Evolutionary conservation across 2,329 filamentous ascomycete genomes (phyloP).

Genomic region (Paracamarosporium sp.): DNA sequence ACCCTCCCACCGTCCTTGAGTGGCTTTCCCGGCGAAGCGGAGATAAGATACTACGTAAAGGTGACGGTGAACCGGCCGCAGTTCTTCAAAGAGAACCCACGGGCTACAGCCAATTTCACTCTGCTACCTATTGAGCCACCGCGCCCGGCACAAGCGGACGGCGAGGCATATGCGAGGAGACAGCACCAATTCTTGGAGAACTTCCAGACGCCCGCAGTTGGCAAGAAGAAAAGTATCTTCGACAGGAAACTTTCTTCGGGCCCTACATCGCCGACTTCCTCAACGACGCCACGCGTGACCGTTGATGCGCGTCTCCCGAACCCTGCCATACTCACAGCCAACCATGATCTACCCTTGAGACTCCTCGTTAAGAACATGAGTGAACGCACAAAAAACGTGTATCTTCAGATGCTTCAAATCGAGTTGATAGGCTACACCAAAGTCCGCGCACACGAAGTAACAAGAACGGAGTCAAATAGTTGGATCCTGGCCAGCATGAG

Average conservation of each 20-base stretch:
- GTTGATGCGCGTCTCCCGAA: constrained; percentile 87
- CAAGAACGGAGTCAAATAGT: constrained; percentile 71
- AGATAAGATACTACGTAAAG: constrained; percentile 94
- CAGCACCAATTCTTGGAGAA: constrained; percentile 63
- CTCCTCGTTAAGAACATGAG: constrained; percentile 80
- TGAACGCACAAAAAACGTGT: constrained; percentile 72
- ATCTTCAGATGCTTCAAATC: constrained; percentile 80
- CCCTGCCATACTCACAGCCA: constrained; percentile 87
- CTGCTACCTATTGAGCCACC: constrained; percentile 94
- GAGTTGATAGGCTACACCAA: constrained; percentile 81
- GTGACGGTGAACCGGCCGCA: constrained; percentile 90
- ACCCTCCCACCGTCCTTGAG: constrained; percentile 88
- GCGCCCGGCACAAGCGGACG: constrained; percentile 67
- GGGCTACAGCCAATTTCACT: constrained; percentile 68
- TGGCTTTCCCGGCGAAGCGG: constrained; percentile 85
- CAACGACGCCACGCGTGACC: constrained; percentile 62
- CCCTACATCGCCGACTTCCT: constrained; percentile 27
- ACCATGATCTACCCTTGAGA: constrained; percentile 80
- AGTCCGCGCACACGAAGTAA: constrained; percentile 78
- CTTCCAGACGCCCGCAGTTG: constrained; percentile 35
- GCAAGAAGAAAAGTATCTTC: constrained; percentile 69
- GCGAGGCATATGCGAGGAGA: constrained; percentile 85
- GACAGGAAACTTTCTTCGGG: constrained; percentile 40
- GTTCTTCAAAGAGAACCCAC: constrained; percentile 88
- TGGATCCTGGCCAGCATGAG: constrained; percentile 78